Base-by-base conservation (phyloP, 805 yeast species). In the Saccharomyces kudriavzevii region DNA sequence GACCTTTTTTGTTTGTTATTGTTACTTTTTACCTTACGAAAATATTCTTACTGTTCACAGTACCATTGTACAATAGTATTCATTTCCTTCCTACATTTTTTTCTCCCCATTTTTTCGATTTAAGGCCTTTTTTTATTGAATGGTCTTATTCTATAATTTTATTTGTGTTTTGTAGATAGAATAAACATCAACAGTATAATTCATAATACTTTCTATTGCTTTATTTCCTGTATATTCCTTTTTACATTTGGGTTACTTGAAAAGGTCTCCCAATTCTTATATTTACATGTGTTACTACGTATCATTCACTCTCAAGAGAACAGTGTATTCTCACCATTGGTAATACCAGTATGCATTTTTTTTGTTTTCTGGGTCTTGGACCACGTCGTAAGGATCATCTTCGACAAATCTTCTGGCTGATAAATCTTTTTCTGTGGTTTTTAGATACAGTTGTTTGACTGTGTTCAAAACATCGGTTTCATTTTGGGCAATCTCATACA, bases 311-410 rank as follows among this genome's bases (percentile, higher is more conserved):
- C 6, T 11, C 47, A 43, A 45, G 11, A 4, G n/a, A 22, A 45
- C 11, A 26, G 29, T 22, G 29, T 8, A 24, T 20, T 14, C 10
- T 56, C 29, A 66, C 69, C 68, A 67, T 47, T 58, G 56, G 51
- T 65, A 68, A 51, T 63, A 58, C 72, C 72, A 68, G 48, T 64
- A 68, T 17, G 67, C 45, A 45, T 66, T 68, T 6, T 60, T 58
- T 5, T 59, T 57, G n/a, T 57, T 56, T 4, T 55, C 56, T 8
- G 58, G 60, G 11, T 56, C 22, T 8, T 54, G 30, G 2, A 68
- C 55, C 5, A 64, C 40, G 5, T 57, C 54, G 30, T 47, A 8
- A 2, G 68, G 64, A 54, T 64, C 62, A 4, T 49, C 52, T 14
- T 58, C 52, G 5, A 52, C 43, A 45, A 54, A 52, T 45, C 61